Base-by-base conservation (phyloP, 352 stramenopile genomes). In the Phytophthora sp. region DNA sequence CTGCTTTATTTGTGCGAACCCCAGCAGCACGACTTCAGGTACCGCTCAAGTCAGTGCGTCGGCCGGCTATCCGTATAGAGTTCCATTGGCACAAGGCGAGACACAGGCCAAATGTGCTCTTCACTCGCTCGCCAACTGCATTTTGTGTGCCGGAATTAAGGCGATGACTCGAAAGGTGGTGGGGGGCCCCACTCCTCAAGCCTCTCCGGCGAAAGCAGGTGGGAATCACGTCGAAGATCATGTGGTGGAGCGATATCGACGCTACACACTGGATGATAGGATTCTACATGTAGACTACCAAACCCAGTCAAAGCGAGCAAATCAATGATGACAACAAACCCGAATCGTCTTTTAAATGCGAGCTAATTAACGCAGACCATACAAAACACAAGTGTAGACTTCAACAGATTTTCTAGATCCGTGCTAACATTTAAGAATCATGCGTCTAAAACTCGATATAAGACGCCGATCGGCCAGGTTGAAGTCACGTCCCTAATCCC, bases 51-150 rank as follows among this genome's bases (percentile, higher is more conserved):
- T 62, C 13, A 21, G 46, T 38, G 9, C 53, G 6, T 23, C 51
- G 26, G 33, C 59, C 9, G 30, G 1, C 8, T 57, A 39, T 58
- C 49, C 7, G 36, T 68, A 68, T 9, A 39, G 11, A 16, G 33
- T 13, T 30, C 12, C 46, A 42, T 16, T 47, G 24, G 3, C 6
- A 71, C 39, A 41, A 52, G 47, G 11, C 23, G 24, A 65, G 6
- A 21, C 7, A 4, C 60, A 63, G 23, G 21, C 33, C 20, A 89
- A 85, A 45, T 93, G 85, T 42, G 57, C 79, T 7, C 53, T 74
- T 1, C 85, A 93, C 45, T 63, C 71, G 20, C 77, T 93, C 7
- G 65, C 72, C n/a, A 93, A 91, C 52, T 93, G 85, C 30, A 83
- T 91, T 38, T 62, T 92, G 12, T 93, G 85, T 38, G 71, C 76